These are phyloP conservation scores for Sporothrix variecibatus DNA, from an alignment of 2,329 filamentous ascomycete genomes.

Conservation along the genomic window DNA sequence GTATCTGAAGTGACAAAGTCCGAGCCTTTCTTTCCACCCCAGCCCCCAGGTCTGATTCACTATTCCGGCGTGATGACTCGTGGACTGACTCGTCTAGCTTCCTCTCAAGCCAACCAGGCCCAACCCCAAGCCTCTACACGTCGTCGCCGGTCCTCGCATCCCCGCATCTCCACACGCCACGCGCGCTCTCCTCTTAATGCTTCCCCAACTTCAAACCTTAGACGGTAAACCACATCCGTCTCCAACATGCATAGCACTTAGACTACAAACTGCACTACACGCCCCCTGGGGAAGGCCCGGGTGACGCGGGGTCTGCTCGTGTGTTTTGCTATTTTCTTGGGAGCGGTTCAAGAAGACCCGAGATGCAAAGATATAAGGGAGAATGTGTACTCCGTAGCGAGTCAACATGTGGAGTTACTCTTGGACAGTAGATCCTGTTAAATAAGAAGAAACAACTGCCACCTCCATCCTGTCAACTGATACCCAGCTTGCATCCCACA, in stretches of 20 bases:
- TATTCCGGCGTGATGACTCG: neutral
- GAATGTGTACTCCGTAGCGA: neutral
- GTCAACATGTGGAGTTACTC: neutral
- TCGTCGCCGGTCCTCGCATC: neutral
- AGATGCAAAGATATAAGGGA: neutral
- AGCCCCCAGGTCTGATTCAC: neutral
- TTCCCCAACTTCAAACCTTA: neutral
- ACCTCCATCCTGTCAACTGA: neutral
- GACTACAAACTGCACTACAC: no score
- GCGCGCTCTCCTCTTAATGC: neutral
- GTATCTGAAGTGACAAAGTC: neutral
- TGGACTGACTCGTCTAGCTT: slow-evolving; percentile 8
- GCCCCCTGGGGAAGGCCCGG: neutral
- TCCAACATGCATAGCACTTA: no score
- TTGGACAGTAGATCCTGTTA: neutral
- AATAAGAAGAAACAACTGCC: neutral
- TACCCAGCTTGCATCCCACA: neutral
- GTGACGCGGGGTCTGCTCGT: neutral
- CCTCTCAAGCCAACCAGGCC: neutral
- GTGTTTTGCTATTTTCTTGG: neutral
- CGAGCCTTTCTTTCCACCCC: neutral
- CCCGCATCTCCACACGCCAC: slow-evolving; percentile 2
- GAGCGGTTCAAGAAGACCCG: neutral
- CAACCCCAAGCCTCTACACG: neutral
- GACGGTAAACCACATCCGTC: slow-evolving; percentile 14